Base-by-base conservation (phyloP, 1,139 yeast genomes). In the Yamadazyma taylorii region DNA sequence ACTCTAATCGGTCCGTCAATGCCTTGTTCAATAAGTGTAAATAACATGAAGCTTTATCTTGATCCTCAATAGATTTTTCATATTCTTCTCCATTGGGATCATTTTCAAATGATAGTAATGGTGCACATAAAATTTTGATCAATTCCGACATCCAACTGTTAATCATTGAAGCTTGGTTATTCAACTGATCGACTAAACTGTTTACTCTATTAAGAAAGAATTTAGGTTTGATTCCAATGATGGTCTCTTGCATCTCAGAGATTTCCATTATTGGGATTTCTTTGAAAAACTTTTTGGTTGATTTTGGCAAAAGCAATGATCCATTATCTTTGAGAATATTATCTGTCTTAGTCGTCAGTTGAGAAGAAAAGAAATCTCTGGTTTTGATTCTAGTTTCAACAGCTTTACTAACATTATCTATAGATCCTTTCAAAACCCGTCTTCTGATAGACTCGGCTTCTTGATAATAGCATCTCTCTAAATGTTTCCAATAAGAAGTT, bases 51-150 rank as follows among this genome's bases (percentile, higher is more conserved):
- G 82, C 82, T 41, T 73, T 69, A 41, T 84, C 94, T 57, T 90
- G 97, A 33, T 77, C 81, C 30, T 78, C 77, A 35, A 90, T 67
- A 0, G 94, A 80, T 12, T 74, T 75, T 17, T 78, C 81, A 55
- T 89, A 92, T 50, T 89, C 97, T 38, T 79, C 86, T 14, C 94
- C 95, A 42, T 79, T 79, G 2, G 84, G 81, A 36, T 69, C 69
- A 35, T 68, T 66, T 12, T 71, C 73, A 26, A 66, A 69, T 2
- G 63, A 56, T 43, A 63, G 64, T 25, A 79, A 63, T 6, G 74
- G 81, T 35, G 63, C 67, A 37, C 63, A 58, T 42, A 81, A 66
- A 12, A 81, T 59, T 1, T 51, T 52, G 9, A 66, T 53, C 38
- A 88, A 60, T 12, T 72, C 65, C 1, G 54, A 54, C 42, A 80